Percentiles rank a stretch among this genome's conserved stretches.
These are phyloP conservation scores for Exophiala xenobiotica DNA, from an alignment of 2,329 filamentous ascomycete genomes.

Conservation along the genomic window DNA sequence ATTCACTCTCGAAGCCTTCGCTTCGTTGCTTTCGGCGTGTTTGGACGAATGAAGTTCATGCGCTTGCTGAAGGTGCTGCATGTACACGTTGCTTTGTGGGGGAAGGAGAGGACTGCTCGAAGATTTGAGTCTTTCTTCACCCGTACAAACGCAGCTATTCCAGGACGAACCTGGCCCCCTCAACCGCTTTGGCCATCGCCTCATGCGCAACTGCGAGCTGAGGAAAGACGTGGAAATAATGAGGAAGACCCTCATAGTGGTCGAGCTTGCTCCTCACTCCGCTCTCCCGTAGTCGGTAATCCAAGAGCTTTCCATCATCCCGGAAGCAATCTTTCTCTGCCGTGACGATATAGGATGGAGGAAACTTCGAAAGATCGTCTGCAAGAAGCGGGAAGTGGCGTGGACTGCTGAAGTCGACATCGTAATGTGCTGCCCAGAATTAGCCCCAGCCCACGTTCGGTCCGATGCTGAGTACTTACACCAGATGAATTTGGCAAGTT, in stretches of 20 bases:
- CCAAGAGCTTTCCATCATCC: constrained; percentile 55
- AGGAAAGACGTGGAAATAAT: constrained; percentile 35
- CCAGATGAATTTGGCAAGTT: constrained; percentile 27
- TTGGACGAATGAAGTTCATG: no score
- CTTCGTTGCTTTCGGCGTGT: no score
- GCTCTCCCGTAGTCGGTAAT: constrained; percentile 46
- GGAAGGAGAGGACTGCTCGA: no score
- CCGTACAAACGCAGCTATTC: neutral
- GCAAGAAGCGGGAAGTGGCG: constrained; percentile 22
- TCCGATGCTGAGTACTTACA: constrained; percentile 12
- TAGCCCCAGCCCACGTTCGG: neutral
- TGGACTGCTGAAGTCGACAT: constrained; percentile 22
- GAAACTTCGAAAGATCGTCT: constrained; percentile 25
- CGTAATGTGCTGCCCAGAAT: constrained; percentile 18
- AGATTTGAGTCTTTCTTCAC: no score
- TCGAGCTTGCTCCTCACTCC: constrained; percentile 47
- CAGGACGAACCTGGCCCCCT: constrained; percentile 24
- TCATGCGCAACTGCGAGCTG: constrained; percentile 20
- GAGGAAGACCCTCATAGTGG: constrained; percentile 45
- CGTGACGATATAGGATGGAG: constrained; percentile 24
- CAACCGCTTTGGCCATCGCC: constrained; percentile 24
- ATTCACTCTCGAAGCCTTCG: no score
- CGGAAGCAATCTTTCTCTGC: constrained; percentile 39
- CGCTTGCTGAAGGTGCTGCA: no score
- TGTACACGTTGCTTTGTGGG: no score